A percentile compares a stretch with the other conserved stretches of the same genome.
These are phyloP conservation scores for Nemophila menziesii DNA, from an alignment of 257 asterid genomes.

Conservation along the genomic window DNA sequence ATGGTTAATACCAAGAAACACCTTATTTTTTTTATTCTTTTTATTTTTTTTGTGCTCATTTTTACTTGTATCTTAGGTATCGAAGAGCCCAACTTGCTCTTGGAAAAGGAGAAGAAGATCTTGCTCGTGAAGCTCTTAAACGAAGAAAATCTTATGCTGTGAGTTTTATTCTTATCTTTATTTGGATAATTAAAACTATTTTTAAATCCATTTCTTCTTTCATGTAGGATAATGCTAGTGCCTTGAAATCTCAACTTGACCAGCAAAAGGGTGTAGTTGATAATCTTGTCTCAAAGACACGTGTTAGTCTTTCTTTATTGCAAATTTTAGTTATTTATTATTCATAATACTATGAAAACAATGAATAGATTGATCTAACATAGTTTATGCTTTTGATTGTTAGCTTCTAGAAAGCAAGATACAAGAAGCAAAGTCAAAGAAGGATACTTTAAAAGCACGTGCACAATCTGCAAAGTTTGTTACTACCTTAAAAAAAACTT, in stretches of 20 bases:
- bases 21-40: constrained; percentile 3
- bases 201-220: constrained; percentile 4
- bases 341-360: too few species aligned
- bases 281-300: constrained; percentile 75
- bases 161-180: constrained; percentile 16
- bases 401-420: constrained; percentile 96
- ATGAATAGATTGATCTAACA: not conserved
- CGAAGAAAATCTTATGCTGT: constrained; percentile 89
- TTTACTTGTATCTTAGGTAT: constrained; percentile 49
- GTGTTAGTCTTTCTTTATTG: constrained; percentile 27
- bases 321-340: not conserved
- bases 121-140: constrained; percentile 98
- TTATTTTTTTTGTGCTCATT: constrained; percentile 6
- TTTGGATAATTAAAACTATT: not conserved
- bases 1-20: constrained; percentile 39
- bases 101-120: constrained; percentile 90
- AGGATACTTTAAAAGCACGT: constrained; percentile 92
- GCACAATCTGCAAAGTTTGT: constrained; percentile 98
- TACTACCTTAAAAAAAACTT: constrained; percentile 11
- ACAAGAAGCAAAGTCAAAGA: constrained; percentile 93
- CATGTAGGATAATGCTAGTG: constrained; percentile 77
- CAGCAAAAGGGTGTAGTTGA: constrained; percentile 85
- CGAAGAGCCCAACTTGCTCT: constrained; percentile 95
- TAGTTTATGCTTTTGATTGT: constrained; percentile 9
- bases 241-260: constrained; percentile 77